Evolutionary conservation across 768 basidiomycete genomes (phyloP).

Genomic region (Suillus subaureus): DNA sequence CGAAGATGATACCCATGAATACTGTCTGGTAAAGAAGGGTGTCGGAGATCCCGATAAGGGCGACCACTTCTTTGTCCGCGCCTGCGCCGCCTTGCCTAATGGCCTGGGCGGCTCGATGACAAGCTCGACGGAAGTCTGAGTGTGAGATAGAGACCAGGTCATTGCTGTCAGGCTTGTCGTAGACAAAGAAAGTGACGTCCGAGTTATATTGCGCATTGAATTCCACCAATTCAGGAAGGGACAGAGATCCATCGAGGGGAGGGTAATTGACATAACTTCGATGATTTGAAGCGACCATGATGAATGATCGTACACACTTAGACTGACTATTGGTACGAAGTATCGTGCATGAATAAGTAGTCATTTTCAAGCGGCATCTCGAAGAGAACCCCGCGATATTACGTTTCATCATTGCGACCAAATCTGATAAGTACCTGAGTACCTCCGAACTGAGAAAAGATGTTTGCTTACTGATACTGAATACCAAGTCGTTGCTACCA

Average conservation of each 20-base stretch:
- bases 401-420: background rate
- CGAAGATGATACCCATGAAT: conserved; percentile 39
- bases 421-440: background rate
- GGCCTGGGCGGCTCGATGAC: conserved; percentile 43
- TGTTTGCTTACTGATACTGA: too few relatives aligned
- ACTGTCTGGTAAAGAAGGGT: conserved; percentile 36
- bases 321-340: background rate
- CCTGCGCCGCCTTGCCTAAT: conserved; percentile 37
- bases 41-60: conserved; percentile 32
- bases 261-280: background rate
- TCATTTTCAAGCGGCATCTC: background rate
- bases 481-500: too few relatives aligned
- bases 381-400: background rate
- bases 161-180: conserved; percentile 4
- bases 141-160: conserved; percentile 33
- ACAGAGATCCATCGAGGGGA: conserved; percentile 3
- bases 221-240: conserved; percentile 37
- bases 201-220: conserved; percentile 34
- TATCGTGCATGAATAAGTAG: background rate
- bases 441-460: too few relatives aligned
- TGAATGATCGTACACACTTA: background rate
- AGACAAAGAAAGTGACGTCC: conserved; percentile 24
- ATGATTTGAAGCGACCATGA: background rate
- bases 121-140: conserved; percentile 42
- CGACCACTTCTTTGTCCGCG: conserved; percentile 22